Evolutionary conservation across 768 basidiomycete species (phyloP).

Genomic region (Lactifluus echinatus): DNA sequence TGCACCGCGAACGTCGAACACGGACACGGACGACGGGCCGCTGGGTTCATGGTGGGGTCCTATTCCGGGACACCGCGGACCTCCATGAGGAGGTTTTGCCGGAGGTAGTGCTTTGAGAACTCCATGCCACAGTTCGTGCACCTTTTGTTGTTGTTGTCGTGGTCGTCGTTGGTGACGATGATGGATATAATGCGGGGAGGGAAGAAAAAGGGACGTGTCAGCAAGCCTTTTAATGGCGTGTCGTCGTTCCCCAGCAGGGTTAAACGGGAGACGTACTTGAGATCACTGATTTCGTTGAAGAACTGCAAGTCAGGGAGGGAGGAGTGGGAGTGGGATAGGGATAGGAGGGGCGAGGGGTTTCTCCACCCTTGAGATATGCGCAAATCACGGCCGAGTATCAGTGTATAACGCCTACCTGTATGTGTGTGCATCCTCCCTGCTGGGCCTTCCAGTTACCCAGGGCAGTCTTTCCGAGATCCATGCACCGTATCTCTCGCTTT

Average conservation of each 20-base stretch:
- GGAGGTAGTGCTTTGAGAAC: slow-evolving; percentile 34
- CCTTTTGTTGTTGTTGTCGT: slow-evolving; percentile 19
- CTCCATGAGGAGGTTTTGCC: slow-evolving; percentile 35
- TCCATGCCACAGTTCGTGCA: slow-evolving; percentile 35
- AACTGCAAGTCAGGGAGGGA: slow-evolving; percentile 24
- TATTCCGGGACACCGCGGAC: slow-evolving; percentile 32
- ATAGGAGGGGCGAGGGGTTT: not conserved
- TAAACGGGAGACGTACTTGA: slow-evolving; percentile 30
- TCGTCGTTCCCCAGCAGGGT: no score
- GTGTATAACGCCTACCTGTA: slow-evolving; percentile 28
- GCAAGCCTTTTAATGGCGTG: not conserved
- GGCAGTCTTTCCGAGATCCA: slow-evolving; percentile 35
- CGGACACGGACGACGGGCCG: no score
- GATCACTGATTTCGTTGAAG: slow-evolving; percentile 33
- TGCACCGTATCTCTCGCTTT: slow-evolving; percentile 36
- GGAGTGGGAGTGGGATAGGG: no score
- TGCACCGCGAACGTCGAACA: no score
- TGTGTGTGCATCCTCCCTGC: slow-evolving; percentile 35
- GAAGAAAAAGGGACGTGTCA: not conserved
- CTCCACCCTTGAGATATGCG: slow-evolving; percentile 8
- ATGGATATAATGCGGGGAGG: not conserved
- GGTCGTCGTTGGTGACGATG: not conserved
- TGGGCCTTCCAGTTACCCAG: slow-evolving; percentile 34
- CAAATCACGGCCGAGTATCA: slow-evolving; percentile 3
- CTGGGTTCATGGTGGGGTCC: not conserved